Base-by-base conservation (phyloP, 2,329 filamentous ascomycete genomes). In the Daldinia eschscholtzii region DNA sequence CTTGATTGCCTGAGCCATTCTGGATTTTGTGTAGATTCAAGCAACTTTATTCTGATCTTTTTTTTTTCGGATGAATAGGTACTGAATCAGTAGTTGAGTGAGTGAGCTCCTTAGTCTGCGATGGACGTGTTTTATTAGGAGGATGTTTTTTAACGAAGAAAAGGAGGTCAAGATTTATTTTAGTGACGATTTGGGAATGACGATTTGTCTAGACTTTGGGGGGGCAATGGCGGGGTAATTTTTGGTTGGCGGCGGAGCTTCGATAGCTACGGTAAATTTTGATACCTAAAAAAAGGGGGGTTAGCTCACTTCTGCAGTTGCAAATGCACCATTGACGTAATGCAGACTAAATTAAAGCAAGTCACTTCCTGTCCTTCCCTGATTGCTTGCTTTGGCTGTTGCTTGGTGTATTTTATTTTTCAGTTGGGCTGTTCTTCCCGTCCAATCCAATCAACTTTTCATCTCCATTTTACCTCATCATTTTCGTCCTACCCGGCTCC, bases 1-100 rank as follows among this genome's bases (percentile, higher is more conserved):
- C 85, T 89, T 93, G 76, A 90, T 84, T 75, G 85, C 84, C 78
- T 88, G 86, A 72, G 92, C 90, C 92, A 95, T 95, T 77, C 78
- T 83, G 77, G 52, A 26, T 23, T 1, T 61, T 52, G 30, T 23
- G 59, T 52, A 30, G 56, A 39, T 57, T 61, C n/a, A 52, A 61
- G 30, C 39, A 60, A 44, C 15, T n/a, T 7, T 57, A 41, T 57
- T 18, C 52, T 56, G 18, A 13, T 35, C 26, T 46, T 37, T n/a
- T 6, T 35, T 35, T 35, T 35, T 35, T 18, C n/a, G 4, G 33
- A 44, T 26, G 3, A 9, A 39, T 30, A 23, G 12, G 23, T 39
- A 7, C 56, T 53, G 28, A 41, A 42, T 53, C 33, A 20, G 15
- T 1, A 44, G 6, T 2, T 35, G 33, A 35, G 50, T 37, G 26